Base-by-base conservation (phyloP, 129 eudicot species). In the Centaurea solstitialis region DNA sequence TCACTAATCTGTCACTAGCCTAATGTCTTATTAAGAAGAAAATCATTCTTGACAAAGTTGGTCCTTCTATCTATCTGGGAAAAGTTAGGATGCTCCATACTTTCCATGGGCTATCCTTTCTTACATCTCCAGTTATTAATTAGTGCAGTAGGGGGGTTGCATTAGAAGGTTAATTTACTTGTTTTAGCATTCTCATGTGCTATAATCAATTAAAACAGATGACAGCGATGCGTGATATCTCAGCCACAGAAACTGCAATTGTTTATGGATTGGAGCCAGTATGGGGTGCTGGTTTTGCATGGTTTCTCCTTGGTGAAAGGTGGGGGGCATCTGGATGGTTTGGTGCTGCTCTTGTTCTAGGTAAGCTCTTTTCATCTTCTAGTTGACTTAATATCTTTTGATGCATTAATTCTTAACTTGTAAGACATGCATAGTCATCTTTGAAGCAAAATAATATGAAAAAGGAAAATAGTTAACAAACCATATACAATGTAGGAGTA, bases 271-370 rank as follows among this genome's bases (percentile, higher is more conserved):
- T 93, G 88, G 98, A 93, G 76, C 98, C 97, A 53, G 90, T 93
- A 43, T 93, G 98, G 97, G 98, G 98, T 83, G 98, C 98, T 79
- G 90, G 93, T 66, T 93, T 93, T 88, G 98, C 97, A n/a, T 93
- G 98, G 98, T 89, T 89, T 81, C 89, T 93, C 72, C 94, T 93
- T 72, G 98, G 97, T 65, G 97, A 93, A 84, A 84, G 98, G 72
- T 93, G 98, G 98, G 97, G 98, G 33, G 37, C 85, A 59, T 83
- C 75, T 74, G 98, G 98, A 75, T 93, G 94, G 97, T 87, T 93
- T 82, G 98, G 98, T 24, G 97, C 98, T 67, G 93, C 87, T 81
- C 93, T 93, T 47, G 91, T 93, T 66, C 89, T 93, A 74, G 97
- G 98, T 93, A 80, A 76, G 65, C 18, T 40, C 40, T 9, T 45